Percentiles rank a stretch among this genome's conserved stretches.
Evolutionary conservation across 495 filamentous ascomycete genomes (phyloP).

Genomic region (Talaromyces trachyspermus): DNA sequence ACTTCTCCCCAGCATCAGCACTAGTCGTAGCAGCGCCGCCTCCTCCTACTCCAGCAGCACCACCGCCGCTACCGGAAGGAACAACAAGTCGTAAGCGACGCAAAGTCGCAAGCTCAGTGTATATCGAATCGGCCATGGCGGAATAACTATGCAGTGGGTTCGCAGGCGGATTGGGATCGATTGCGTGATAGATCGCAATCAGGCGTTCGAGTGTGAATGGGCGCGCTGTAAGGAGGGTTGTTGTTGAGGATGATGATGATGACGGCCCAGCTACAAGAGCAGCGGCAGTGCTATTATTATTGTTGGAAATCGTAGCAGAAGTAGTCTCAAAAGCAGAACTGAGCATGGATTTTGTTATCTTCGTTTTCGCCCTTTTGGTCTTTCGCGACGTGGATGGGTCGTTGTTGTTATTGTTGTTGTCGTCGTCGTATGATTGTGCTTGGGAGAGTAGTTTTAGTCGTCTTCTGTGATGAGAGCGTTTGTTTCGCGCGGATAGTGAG

Average conservation of each 20-base stretch:
- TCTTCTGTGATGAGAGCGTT: constrained; percentile 51
- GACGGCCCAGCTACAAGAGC: constrained; percentile 54
- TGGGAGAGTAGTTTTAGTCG: constrained; percentile 39
- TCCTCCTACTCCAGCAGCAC: constrained; percentile 19
- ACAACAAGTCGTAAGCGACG: constrained; percentile 70
- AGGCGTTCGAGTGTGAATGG: constrained; percentile 83
- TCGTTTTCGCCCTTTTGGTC: constrained; percentile 33
- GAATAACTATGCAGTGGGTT: constrained; percentile 40
- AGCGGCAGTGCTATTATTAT: too few relatives aligned
- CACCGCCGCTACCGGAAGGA: constrained; percentile 42
- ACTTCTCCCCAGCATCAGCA: constrained; percentile 37
- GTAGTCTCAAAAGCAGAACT: constrained; percentile 33
- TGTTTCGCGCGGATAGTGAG: constrained; percentile 36
- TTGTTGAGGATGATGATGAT: too few relatives aligned
- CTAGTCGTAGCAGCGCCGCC: constrained; percentile 12
- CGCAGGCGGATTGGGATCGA: constrained; percentile 57
- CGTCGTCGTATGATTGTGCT: constrained; percentile 31
- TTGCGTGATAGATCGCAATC: constrained; percentile 77
- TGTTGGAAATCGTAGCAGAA: constrained; percentile 18
- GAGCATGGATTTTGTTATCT: constrained; percentile 42
- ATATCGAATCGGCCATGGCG: constrained; percentile 52
- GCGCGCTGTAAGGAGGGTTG: constrained; percentile 62
- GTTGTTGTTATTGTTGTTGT: constrained; percentile 18
- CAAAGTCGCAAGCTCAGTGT: constrained; percentile 71
- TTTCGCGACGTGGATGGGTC: constrained; percentile 25